phyloP scores from a whole-genome alignment of 2,329 filamentous ascomycete species.

The Atkinsonella texensis region DNA sequence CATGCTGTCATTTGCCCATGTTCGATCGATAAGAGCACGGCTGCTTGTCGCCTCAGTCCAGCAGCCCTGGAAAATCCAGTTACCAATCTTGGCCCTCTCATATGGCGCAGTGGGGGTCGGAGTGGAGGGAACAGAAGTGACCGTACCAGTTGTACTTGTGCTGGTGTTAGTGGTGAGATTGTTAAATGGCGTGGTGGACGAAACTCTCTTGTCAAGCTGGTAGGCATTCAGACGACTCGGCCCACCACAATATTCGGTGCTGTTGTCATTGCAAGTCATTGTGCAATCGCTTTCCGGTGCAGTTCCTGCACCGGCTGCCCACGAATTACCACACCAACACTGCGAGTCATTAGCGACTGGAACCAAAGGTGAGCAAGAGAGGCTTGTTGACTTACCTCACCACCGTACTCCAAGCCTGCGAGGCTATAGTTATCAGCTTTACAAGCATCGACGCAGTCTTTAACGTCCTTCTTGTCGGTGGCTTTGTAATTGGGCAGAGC shows the following conservation, averaged over 20 bases:
- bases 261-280: slow-evolving; percentile 25
- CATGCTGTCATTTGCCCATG: slow-evolving; percentile 19
- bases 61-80: slow-evolving; percentile 24
- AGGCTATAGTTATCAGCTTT: slow-evolving; percentile 15
- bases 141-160: slow-evolving; percentile 12
- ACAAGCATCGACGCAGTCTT: slow-evolving; percentile 22
- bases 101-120: slow-evolving; percentile 14
- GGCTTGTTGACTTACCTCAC: slow-evolving; percentile 16
- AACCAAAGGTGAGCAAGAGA: neutral
- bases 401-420: slow-evolving; percentile 27
- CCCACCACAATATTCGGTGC: slow-evolving; percentile 25
- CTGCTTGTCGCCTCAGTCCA: slow-evolving; percentile 21
- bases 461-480: slow-evolving; percentile 19
- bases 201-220: slow-evolving; percentile 8
- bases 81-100: slow-evolving; percentile 14
- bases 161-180: neutral
- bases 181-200: neutral
- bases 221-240: slow-evolving; percentile 24
- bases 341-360: slow-evolving; percentile 3
- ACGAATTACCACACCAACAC: slow-evolving; percentile 25
- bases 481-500: slow-evolving; percentile 18
- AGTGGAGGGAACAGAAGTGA: slow-evolving; percentile 5
- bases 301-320: slow-evolving; percentile 16
- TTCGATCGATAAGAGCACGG: slow-evolving; percentile 19
- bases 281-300: slow-evolving; percentile 20